phyloP scores from a whole-genome alignment of 331 rosid genomes.

The Ulmus americana region DNA sequence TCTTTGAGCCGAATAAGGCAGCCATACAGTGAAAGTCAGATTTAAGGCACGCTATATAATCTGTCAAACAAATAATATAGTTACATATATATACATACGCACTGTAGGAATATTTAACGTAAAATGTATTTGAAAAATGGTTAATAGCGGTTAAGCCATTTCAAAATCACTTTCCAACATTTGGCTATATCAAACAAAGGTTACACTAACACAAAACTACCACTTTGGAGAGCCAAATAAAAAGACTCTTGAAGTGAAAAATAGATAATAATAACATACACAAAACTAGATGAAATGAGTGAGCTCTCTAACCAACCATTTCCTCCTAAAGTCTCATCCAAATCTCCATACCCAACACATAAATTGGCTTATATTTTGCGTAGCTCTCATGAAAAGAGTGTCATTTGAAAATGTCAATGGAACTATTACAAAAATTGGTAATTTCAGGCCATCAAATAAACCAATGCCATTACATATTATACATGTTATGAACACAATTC shows the following conservation, averaged over 20 bases:
- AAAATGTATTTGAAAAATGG: neutral
- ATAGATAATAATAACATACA: neutral
- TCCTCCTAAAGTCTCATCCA: neutral
- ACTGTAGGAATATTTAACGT: neutral
- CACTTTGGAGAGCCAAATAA: neutral
- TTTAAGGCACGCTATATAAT: constrained; percentile 14
- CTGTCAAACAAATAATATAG: constrained; percentile 26
- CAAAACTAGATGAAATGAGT: neutral
- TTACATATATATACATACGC: neutral
- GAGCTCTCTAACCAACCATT: neutral
- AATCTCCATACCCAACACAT: neutral
- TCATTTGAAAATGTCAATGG: neutral
- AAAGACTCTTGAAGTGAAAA: neutral
- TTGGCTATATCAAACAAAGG: neutral
- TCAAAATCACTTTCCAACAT: neutral
- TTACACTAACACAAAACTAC: neutral
- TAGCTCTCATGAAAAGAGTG: neutral
- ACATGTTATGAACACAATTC: neutral
- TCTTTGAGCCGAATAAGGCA: constrained; percentile 22
- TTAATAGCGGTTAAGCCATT: neutral
- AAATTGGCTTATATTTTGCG: neutral
- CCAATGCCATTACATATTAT: neutral
- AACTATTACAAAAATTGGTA: neutral
- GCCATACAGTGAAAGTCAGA: constrained; percentile 2
- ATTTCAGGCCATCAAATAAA: neutral